These are phyloP conservation scores for Phytophthora sp. DNA, from an alignment of 352 stramenopile genomes.

Conservation along the genomic window DNA sequence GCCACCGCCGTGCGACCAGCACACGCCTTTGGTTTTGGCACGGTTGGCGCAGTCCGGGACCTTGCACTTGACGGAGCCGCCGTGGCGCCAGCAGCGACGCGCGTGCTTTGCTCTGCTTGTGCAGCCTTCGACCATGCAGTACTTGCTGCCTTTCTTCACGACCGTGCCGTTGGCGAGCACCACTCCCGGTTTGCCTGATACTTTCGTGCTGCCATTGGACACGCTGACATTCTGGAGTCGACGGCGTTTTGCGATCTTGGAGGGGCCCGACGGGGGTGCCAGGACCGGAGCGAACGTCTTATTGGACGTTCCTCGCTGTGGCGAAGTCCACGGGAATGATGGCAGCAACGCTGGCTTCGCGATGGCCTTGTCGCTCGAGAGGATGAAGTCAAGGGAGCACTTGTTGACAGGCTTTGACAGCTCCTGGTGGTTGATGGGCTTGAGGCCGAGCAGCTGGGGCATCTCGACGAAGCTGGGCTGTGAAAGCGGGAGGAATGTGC, in stretches of 20 bases:
- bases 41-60: slow-evolving; percentile 55
- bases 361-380: slow-evolving; percentile 30
- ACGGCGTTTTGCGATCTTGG: slow-evolving; percentile 38
- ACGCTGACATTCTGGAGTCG: slow-evolving; percentile 33
- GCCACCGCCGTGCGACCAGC: slow-evolving; percentile 66
- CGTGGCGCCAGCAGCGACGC: slow-evolving; percentile 60
- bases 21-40: slow-evolving; percentile 66
- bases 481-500: slow-evolving; percentile 44
- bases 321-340: slow-evolving; percentile 38
- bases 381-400: slow-evolving; percentile 62
- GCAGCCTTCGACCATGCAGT: slow-evolving; percentile 60
- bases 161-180: slow-evolving; percentile 24
- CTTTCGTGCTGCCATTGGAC: slow-evolving; percentile 35
- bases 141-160: slow-evolving; percentile 63
- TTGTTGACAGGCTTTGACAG: slow-evolving; percentile 45
- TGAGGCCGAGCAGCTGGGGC: slow-evolving; percentile 41
- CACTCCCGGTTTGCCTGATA: slow-evolving; percentile 24
- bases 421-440: slow-evolving; percentile 2
- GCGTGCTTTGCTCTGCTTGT: slow-evolving; percentile 60
- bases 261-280: slow-evolving; percentile 30
- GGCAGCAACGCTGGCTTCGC: slow-evolving; percentile 26
- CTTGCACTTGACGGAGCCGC: slow-evolving; percentile 68
- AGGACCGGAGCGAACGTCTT: slow-evolving; percentile 44
- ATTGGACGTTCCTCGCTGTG: slow-evolving; percentile 37
- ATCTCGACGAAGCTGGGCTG: slow-evolving; percentile 46